Conservation (phyloP, 139 green algal genomes). For the Haematococcus lacustris region DNA sequence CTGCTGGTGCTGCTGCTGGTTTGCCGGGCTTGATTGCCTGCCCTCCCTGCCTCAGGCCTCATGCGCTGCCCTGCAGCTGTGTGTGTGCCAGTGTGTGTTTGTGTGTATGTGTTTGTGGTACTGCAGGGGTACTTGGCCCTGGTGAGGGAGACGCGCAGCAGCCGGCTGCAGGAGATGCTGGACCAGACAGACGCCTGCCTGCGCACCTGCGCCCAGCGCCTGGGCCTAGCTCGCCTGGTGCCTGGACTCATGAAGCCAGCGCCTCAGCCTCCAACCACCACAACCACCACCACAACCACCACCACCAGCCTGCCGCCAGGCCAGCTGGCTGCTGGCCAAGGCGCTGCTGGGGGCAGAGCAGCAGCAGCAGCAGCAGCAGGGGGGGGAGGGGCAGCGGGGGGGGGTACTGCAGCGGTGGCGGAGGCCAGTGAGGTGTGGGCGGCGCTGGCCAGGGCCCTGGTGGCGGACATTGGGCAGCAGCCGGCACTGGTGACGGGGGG, state of each 20-base stretch:
- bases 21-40: background rate
- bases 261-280: too few species aligned
- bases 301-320: too few species aligned
- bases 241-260: too few species aligned
- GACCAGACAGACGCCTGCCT: conserved; percentile 56
- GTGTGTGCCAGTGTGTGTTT: background rate
- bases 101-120: background rate
- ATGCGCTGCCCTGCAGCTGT: background rate
- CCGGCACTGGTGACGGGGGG: conserved; percentile 37
- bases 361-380: background rate
- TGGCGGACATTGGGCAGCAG: conserved; percentile 44
- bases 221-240: conserved; percentile 13
- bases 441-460: conserved; percentile 18
- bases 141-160: conserved; percentile 43
- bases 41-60: background rate
- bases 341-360: background rate
- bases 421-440: conserved; percentile 22
- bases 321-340: background rate
- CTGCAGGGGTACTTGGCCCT: conserved; percentile 65
- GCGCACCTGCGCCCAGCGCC: conserved; percentile 12
- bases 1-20: background rate
- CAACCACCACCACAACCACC: too few species aligned
- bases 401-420: conserved; percentile 12
- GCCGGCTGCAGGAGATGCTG: conserved; percentile 52
- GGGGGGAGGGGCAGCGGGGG: background rate